Conservation (phyloP, 1,284 basidiomycete genomes). For the Fomitopsis pinicola region DNA sequence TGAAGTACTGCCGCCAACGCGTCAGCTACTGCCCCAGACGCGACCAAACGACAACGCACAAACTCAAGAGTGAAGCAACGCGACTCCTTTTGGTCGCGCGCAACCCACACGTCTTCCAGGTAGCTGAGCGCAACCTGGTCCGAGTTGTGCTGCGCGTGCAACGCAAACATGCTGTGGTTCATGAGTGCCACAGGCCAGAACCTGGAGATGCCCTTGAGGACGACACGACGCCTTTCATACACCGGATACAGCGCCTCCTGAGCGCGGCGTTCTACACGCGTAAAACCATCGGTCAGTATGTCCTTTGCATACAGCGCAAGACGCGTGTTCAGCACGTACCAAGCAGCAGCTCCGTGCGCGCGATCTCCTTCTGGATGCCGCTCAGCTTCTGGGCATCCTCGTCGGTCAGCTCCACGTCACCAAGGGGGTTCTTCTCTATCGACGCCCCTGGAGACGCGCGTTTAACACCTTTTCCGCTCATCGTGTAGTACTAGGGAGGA, state of each 20-base stretch:
- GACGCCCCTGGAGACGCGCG: slow-evolving; percentile 72
- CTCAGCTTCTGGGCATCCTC: slow-evolving; percentile 66
- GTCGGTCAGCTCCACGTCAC: slow-evolving; percentile 60
- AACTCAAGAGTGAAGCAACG: slow-evolving; percentile 78
- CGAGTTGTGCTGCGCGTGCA: slow-evolving; percentile 61
- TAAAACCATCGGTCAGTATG: not conserved
- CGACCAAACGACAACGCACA: slow-evolving; percentile 42
- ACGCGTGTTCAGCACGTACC: slow-evolving; percentile 42
- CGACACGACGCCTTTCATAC: slow-evolving; percentile 63
- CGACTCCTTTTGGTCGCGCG: slow-evolving; percentile 59
- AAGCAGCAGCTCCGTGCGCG: slow-evolving; percentile 62
- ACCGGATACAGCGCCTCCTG: slow-evolving; percentile 52
- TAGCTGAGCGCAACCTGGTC: slow-evolving; percentile 73
- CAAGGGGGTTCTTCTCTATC: slow-evolving; percentile 61
- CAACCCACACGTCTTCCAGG: slow-evolving; percentile 77
- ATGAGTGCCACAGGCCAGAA: slow-evolving; percentile 80
- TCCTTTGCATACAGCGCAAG: slow-evolving; percentile 2
- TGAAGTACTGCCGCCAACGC: slow-evolving; percentile 58
- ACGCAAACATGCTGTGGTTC: slow-evolving; percentile 57
- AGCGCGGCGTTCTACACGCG: slow-evolving; percentile 53
- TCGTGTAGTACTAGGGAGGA: slow-evolving; percentile 6
- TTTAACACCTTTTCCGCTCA: slow-evolving; percentile 52
- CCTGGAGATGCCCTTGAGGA: slow-evolving; percentile 61
- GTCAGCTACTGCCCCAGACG: not conserved
- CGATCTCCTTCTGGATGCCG: slow-evolving; percentile 57